Evolutionary conservation across 2,329 filamentous ascomycete genomes (phyloP).

Genomic region (Ophiosphaerella herpotricha): DNA sequence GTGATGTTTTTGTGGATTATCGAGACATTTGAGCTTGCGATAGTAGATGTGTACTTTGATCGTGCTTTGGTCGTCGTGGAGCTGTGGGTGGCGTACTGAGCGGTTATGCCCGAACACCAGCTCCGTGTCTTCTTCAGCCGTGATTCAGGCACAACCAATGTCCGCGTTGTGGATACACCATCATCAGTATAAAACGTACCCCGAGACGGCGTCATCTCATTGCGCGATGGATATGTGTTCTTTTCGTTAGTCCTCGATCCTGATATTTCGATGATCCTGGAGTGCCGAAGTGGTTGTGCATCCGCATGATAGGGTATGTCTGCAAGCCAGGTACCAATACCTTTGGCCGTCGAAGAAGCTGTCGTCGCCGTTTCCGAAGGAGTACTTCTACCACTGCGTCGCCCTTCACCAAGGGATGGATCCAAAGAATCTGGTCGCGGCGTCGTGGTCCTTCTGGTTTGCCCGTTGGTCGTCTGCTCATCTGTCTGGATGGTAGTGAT

Average conservation of each 20-base stretch:
- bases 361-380: conserved; percentile 14
- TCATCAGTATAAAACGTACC: conserved; percentile 40
- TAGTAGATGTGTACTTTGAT: conserved; percentile 23
- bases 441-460: conserved; percentile 19
- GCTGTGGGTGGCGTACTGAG: conserved; percentile 15
- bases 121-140: conserved; percentile 25
- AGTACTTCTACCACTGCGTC: conserved; percentile 23
- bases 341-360: conserved; percentile 14
- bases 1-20: conserved; percentile 33
- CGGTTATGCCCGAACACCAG: conserved; percentile 27
- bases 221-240: conserved; percentile 13
- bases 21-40: conserved; percentile 31
- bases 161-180: conserved; percentile 23
- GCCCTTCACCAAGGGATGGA: conserved; percentile 23
- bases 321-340: conserved; percentile 38
- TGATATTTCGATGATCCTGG: conserved; percentile 17
- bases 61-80: conserved; percentile 12
- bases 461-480: conserved; percentile 6
- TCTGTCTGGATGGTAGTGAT: conserved; percentile 26
- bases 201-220: conserved; percentile 21
- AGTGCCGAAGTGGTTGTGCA: conserved; percentile 20
- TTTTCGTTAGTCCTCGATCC: conserved; percentile 6
- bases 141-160: conserved; percentile 21
- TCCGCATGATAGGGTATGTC: conserved; percentile 31
- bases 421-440: conserved; percentile 30